Evolutionary conservation across 2,329 filamentous ascomycete species (phyloP), one percentile per base, ranked within the genome.

Genomic region (Colletotrichum tabaci): DNA sequence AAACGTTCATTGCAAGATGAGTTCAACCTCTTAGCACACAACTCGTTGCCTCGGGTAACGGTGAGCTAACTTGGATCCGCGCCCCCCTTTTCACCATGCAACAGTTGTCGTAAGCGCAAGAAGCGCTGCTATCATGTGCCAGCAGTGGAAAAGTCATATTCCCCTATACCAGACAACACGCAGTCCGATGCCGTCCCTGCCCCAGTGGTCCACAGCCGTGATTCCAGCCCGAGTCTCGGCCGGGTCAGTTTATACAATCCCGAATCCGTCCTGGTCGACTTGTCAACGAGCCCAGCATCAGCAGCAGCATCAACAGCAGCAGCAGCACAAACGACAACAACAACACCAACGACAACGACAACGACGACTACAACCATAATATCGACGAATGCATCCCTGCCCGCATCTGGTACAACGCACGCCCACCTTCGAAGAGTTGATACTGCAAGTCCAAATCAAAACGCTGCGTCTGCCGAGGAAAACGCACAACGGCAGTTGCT

Each of bases 231-330:
- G 3, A 66, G 56, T 40, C 70, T 65, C 3, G 71, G 66, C 26
- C 66, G 73, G 13, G 67, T 73, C 30, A 75, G 72, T 57, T 66
- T 67, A 18, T 76, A 76, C 60, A 76, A 75, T 21, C 74, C 74
- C 6, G 72, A 76, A 44, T 73, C 72, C 7, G 72, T 76, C 4
- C 46, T 76, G 21, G 67, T 56, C 44, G 72, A 75, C 13, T 61
- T 76, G 1, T 72, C 74, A 6, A 55, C 12, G 26, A 26, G 44
- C 6, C 15, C 58, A 2, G 16, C 53, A 26, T n/a, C 23, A 16
- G 3, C 26, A 40, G 8, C 30, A 9, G 30, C 30, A 8, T 6
- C 30, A 30, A 6, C 30, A 8, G 8, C 30, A 10, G 8, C 30
- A 10, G 30, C 30, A 35, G 30, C 30, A 35, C 8, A 35, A 35